Percentiles rank a stretch among this genome's conserved stretches.
Conservation (phyloP, 495 filamentous ascomycete species). For the Penicillium desertorum region DNA sequence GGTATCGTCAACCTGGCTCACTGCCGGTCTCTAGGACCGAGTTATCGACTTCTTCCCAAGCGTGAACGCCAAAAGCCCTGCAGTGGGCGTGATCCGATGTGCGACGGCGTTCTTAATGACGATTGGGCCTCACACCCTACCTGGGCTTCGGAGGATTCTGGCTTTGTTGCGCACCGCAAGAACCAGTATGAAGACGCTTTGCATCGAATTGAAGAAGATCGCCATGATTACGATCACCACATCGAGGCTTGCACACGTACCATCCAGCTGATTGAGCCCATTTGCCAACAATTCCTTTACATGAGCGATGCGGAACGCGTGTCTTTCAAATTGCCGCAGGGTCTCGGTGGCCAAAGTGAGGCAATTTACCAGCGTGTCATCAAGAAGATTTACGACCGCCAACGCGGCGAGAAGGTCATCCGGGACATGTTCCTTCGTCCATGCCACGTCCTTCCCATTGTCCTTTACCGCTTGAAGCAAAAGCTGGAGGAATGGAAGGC, state of each 20-base stretch:
- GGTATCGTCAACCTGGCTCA: constrained; percentile 85
- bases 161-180: constrained; percentile 97
- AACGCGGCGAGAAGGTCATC: constrained; percentile 78
- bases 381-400: constrained; percentile 95
- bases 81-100: constrained; percentile 91
- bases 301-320: constrained; percentile 69
- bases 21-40: constrained; percentile 89
- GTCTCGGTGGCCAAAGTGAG: constrained; percentile 88
- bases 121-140: constrained; percentile 99
- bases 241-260: constrained; percentile 92
- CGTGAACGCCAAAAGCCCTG: constrained; percentile 84
- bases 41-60: constrained; percentile 89
- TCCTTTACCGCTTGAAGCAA: constrained; percentile 83
- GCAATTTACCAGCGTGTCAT: constrained; percentile 95
- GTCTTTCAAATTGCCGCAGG: constrained; percentile 71
- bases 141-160: constrained; percentile 98
- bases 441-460: constrained; percentile 77
- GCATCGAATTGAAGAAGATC: constrained; percentile 95
- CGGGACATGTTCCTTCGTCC: constrained; percentile 79
- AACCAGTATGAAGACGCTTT: constrained; percentile 90
- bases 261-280: constrained; percentile 91
- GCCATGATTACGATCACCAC: constrained; percentile 98
- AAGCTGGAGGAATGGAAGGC: constrained; percentile 97
- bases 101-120: constrained; percentile 87
- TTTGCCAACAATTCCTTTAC: constrained; percentile 80